Evolutionary conservation across 768 basidiomycete species (phyloP).

Genomic region (Macrolepiota dolichaula): DNA sequence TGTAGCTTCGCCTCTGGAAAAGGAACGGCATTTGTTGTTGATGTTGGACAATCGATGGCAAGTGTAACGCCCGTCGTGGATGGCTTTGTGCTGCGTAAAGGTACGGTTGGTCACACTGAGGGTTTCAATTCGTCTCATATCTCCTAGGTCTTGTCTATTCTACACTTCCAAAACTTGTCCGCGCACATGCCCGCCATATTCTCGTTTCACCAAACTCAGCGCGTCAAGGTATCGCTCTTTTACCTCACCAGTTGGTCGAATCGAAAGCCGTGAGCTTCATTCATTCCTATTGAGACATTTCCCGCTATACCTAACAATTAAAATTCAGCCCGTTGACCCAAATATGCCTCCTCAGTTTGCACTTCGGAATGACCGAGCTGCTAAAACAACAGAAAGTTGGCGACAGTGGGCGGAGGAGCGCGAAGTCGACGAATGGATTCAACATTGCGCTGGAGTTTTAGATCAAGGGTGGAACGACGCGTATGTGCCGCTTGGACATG

Average conservation of each 20-base stretch:
- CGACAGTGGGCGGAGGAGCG: conserved; percentile 70
- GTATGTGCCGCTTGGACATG: conserved; percentile 36
- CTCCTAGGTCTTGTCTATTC: conserved; percentile 72
- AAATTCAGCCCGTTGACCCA: conserved; percentile 67
- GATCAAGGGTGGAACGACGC: conserved; percentile 89
- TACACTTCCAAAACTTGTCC: conserved; percentile 74
- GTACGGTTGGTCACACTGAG: conserved; percentile 31
- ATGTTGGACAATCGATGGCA: conserved; percentile 85
- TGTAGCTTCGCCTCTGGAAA: conserved; percentile 96
- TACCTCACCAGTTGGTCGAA: conserved; percentile 88
- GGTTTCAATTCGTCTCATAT: background rate
- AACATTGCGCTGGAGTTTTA: conserved; percentile 81
- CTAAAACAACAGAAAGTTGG: conserved; percentile 80
- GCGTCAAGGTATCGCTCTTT: conserved; percentile 63
- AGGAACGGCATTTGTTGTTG: conserved; percentile 94
- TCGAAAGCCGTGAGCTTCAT: conserved; percentile 57
- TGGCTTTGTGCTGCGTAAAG: conserved; percentile 96
- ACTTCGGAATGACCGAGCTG: conserved; percentile 70
- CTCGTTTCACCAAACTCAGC: conserved; percentile 46
- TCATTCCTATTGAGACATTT: background rate
- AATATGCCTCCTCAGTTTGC: conserved; percentile 61
- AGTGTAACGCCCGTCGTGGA: conserved; percentile 96
- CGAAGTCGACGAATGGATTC: conserved; percentile 94
- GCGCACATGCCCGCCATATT: conserved; percentile 71
- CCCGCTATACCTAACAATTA: conserved; percentile 4